Conservation (phyloP, 176 grass and related monocot species). For the barley (Hordeum vulgare) region MorexV3_pseudomolecules_assembly NC_058520.1:551714342-551714841, state of each 20-base stretch:
- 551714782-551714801: no score
- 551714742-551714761: neutral
- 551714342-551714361: neutral
- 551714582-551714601: slow-evolving; percentile 45
- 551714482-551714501: slow-evolving; percentile 54
- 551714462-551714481: slow-evolving; percentile 43
- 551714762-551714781: no score
- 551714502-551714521: slow-evolving; percentile 44
- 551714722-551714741: slow-evolving; percentile 38
- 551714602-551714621: slow-evolving; percentile 66
- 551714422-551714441: no score
- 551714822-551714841: slow-evolving; percentile 77
- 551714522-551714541: neutral
- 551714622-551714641: slow-evolving; percentile 41
- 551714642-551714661: neutral
- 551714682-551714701: slow-evolving; percentile 40
- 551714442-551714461: slow-evolving; percentile 53
- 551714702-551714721: slow-evolving; percentile 31
- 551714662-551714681: neutral
- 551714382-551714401: neutral
- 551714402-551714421: slow-evolving; percentile 2
- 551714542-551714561: neutral
- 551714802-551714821: slow-evolving; percentile 12
- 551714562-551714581: no score
- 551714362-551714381: neutral